Base-by-base conservation (phyloP, 2,329 filamentous ascomycete genomes). In the Aspergillus transmontanensis region DNA sequence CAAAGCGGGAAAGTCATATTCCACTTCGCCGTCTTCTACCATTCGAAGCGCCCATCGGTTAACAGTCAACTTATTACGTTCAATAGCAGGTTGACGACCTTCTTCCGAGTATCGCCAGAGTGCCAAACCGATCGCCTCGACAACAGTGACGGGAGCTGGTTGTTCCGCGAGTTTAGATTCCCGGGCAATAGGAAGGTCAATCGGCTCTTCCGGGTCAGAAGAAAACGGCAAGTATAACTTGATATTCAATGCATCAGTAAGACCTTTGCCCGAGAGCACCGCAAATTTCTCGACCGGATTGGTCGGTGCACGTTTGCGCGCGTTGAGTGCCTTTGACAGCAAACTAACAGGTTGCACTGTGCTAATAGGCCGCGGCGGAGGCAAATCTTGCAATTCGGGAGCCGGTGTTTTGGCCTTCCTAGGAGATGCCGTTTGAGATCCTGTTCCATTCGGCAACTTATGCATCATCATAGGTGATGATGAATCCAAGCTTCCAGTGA, bases 1-100 rank as follows among this genome's bases (percentile, higher is more conserved):
- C 36, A 90, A 75, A 0, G 87, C 82, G 6, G 87, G 87, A 66
- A 90, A 90, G 69, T 90, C 87, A 69, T 86, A 87, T 63, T 90
- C 87, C 3, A 90, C 85, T 69, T 90, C 87, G 6, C 86, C 87
- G 68, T 89, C 87, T 68, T 90, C 87, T 10, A 89, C 86, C 84
- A 90, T 89, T n/a, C 87, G 82, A 59, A 90, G 75, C 30, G 86
- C 85, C 87, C 87, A 90, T 63, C 82, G 80, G 68, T 89, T 89
- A 63, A 89, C 84, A 60, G 85, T 87, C 59, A 84, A 75, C 66
- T 87, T 85, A 30, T 81, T 79, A 2, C 76, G 76, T 7, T 81
- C 76, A 11, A 89, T 76, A 1, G 81, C 66, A 10, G 87, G 87
- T 61, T 87, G 80, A 12, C 83, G 76, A 7, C 81, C 80, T 67